These are phyloP conservation scores for Zalerion maritima DNA, from an alignment of 495 filamentous ascomycete genomes.

Conservation along the genomic window DNA sequence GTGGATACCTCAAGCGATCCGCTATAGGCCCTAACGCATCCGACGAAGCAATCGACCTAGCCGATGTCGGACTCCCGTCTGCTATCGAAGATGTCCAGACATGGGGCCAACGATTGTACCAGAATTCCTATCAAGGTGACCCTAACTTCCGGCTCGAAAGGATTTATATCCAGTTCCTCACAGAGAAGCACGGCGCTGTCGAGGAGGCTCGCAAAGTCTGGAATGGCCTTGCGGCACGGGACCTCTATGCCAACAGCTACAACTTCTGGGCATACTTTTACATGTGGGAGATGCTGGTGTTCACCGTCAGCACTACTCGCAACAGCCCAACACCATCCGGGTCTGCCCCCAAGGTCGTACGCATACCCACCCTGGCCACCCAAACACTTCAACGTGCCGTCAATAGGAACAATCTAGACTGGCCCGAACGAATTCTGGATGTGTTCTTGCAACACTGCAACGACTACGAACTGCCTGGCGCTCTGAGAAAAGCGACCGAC, in stretches of 20 bases:
- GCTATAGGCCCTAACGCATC: conserved; percentile 62
- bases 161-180: conserved; percentile 81
- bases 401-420: conserved; percentile 57
- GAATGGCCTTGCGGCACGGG: conserved; percentile 43
- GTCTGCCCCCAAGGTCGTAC: conserved; percentile 11
- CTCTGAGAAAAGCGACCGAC: conserved; percentile 53
- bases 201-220: conserved; percentile 54
- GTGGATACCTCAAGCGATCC: conserved; percentile 69
- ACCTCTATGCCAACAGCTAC: conserved; percentile 55
- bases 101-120: conserved; percentile 61
- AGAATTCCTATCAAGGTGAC: conserved; percentile 62
- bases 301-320: conserved; percentile 23
- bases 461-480: conserved; percentile 64
- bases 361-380: conserved; percentile 49
- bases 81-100: conserved; percentile 71
- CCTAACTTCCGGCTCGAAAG: conserved; percentile 76
- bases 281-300: conserved; percentile 67
- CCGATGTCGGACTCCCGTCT: conserved; percentile 75
- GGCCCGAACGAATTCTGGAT: conserved; percentile 80
- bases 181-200: conserved; percentile 53
- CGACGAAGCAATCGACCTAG: conserved; percentile 84
- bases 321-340: conserved; percentile 30
- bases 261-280: conserved; percentile 92
- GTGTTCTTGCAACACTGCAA: conserved; percentile 74
- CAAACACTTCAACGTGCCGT: conserved; percentile 61